Base-by-base conservation (phyloP, 2,329 filamentous ascomycete genomes). In the Aspergillus tamarii region DNA sequence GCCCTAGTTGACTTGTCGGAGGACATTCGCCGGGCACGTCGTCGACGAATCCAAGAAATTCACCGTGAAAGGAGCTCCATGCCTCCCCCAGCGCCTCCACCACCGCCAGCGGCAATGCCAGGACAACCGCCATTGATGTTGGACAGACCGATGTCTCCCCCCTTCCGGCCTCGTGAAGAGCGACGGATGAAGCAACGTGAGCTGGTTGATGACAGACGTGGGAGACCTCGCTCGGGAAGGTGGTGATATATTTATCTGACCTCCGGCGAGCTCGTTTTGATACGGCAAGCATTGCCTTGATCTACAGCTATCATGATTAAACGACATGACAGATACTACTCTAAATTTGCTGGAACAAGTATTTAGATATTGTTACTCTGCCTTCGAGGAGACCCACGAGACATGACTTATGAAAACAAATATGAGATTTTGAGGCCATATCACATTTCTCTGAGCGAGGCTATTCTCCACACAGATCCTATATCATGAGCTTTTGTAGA, bases 1-100 rank as follows among this genome's bases (percentile, higher is more conserved):
- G 88, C 90, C 67, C 87, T 98, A 4, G 92, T 96, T 30, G 87
- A 95, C 67, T 77, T 96, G 4, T 92, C 93, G 0, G 91, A 96
- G 66, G 87, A 91, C 23, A 95, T 97, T 73, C 91, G 92, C 41
- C 87, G 87, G 62, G 86, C 85, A 61, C 85, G 86, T 57, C 83
- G 84, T 61, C 83, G 84, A 64, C 83, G 86, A 32, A 87, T 89
- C 61, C 82, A 83, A 48, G 85, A 88, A 72, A 87, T 89, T 61
- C 82, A 88, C 30, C 80, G 77, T 60, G 81, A 84, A 69, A 77
- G 80, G 30, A 67, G 66, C 19, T 66, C 69, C 21, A 62, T 73
- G 21, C 68, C 70, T 53, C 68, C 66, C 0, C 69, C 52, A 23
- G 32, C 52, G 10, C 32, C 52, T 23, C 52, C 70, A 43, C 65